phyloP scores from a whole-genome alignment of 106 monocot genomes.

The Dendrobium chrysotoxum region DNA sequence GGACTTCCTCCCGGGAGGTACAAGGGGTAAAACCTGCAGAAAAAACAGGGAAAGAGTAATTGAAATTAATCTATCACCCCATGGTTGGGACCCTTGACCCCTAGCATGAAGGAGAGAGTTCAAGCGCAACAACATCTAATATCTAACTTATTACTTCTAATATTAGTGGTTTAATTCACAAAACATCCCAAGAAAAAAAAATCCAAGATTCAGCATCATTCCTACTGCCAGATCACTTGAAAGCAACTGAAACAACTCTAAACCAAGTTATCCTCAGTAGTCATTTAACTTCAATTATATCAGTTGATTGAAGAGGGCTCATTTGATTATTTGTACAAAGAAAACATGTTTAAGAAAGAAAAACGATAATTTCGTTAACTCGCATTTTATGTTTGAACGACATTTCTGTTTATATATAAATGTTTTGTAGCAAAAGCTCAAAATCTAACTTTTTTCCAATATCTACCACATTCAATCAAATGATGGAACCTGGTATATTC shows the following conservation, averaged over 20 bases:
- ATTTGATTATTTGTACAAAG: background rate
- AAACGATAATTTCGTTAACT: background rate
- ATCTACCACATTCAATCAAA: background rate
- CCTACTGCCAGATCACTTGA: background rate
- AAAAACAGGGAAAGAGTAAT: background rate
- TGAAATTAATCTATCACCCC: background rate
- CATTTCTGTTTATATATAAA: too few relatives aligned
- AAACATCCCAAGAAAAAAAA: background rate
- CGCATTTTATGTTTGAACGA: background rate
- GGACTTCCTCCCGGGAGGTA: constrained; percentile 94
- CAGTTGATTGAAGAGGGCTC: background rate
- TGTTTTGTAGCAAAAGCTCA: background rate
- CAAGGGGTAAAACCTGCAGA: constrained; percentile 91
- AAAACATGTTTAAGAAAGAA: background rate
- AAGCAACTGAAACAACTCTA: background rate
- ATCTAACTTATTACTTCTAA: too few relatives aligned
- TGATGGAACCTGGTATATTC: background rate
- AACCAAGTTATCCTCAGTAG: background rate
- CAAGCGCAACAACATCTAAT: too few relatives aligned
- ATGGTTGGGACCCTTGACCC: too few relatives aligned
- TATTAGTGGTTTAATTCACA: too few relatives aligned
- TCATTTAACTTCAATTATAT: background rate
- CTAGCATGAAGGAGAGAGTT: too few relatives aligned
- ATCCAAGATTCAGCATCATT: background rate
- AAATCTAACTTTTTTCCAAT: background rate